phyloP scores from a whole-genome alignment of 2,329 filamentous ascomycete species.

The Neopestalotiopsis clavispora region DNA sequence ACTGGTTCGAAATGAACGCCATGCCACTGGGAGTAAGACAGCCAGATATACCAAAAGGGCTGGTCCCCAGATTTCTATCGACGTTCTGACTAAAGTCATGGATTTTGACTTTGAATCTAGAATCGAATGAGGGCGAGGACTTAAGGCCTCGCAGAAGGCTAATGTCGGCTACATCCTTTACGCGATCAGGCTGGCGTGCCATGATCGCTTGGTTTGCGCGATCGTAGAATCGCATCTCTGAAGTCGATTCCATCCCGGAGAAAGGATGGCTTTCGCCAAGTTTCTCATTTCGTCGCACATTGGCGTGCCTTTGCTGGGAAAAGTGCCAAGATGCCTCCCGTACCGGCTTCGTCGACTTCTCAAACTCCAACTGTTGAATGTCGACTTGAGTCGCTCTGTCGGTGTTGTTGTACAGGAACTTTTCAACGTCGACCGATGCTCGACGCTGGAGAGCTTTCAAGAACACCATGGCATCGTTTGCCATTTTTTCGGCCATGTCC shows the following conservation, averaged over 20 bases:
- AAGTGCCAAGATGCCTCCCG: conserved; percentile 54
- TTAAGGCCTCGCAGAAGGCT: conserved; percentile 54
- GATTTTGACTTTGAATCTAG: conserved; percentile 45
- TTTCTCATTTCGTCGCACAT: conserved; percentile 51
- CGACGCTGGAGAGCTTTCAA: conserved; percentile 49
- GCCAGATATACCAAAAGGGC: conserved; percentile 60
- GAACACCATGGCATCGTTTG: neutral
- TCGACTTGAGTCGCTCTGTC: conserved; percentile 58
- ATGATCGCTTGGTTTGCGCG: conserved; percentile 40
- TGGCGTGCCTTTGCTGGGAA: conserved; percentile 64
- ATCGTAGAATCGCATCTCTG: conserved; percentile 40
- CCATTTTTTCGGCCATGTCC: neutral
- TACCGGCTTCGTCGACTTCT: conserved; percentile 31
- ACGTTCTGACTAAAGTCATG: conserved; percentile 77
- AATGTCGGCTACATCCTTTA: conserved; percentile 71
- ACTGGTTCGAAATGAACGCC: conserved; percentile 64
- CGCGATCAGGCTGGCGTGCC: conserved; percentile 57
- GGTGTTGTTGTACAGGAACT: conserved; percentile 63
- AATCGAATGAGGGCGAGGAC: conserved; percentile 50
- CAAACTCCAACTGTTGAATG: conserved; percentile 50
- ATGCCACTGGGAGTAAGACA: conserved; percentile 73
- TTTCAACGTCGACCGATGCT: conserved; percentile 66
- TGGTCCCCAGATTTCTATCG: conserved; percentile 58
- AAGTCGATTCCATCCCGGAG: conserved; percentile 63
- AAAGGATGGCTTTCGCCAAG: conserved; percentile 62